Base-by-base conservation (phyloP, 805 yeast species). In the Pichia occidentalis region DNA sequence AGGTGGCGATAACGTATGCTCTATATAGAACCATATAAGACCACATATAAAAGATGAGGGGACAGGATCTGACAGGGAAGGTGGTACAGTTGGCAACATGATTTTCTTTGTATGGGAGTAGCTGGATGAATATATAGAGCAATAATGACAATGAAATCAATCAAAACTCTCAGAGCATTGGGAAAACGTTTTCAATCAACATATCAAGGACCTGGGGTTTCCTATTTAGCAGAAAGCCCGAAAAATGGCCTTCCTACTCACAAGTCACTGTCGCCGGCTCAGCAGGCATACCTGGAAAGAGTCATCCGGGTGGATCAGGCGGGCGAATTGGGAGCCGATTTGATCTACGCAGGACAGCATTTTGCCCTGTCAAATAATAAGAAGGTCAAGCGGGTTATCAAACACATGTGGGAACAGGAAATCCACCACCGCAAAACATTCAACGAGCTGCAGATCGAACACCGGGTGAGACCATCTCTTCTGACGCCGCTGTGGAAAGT, bases 361-460 rank as follows among this genome's bases (percentile, higher is more conserved):
- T 65, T 73, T 27, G 87, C 87, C 2, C 65, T 92, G 36, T 75
- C 83, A 10, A 70, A 68, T 37, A 70, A 72, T 48, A 95, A 95
- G 1, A 75, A 78, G 41, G 64, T 90, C 41, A 85, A 77, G 51
- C 90, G 94, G 0, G 67, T 87, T 10, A 63, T 92, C 52, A 74
- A 77, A 52, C 97, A 92, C 56, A 92, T 92, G 98, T 88, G 97
- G 97, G 95, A 88, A 24, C 97, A 92, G 59, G 98, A 92, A 53
- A 70, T 90, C 24, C 86, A 80, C 50, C 98, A 92, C 54, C 95
- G 86, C 56, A 63, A 73, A 45, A 84, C 95, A 0, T 92, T 92
- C 64, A 82, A 92, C 56, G 59, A 68, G 2, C 64, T 90, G 21
- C 97, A 90, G 57, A 64, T 71, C 1, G 68, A 73, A 42, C 77